Percentiles rank a stretch among this genome's conserved stretches.
These are phyloP conservation scores for Cydonia oblonga DNA, from an alignment of 331 rosid genomes.

Conservation along the genomic window DNA sequence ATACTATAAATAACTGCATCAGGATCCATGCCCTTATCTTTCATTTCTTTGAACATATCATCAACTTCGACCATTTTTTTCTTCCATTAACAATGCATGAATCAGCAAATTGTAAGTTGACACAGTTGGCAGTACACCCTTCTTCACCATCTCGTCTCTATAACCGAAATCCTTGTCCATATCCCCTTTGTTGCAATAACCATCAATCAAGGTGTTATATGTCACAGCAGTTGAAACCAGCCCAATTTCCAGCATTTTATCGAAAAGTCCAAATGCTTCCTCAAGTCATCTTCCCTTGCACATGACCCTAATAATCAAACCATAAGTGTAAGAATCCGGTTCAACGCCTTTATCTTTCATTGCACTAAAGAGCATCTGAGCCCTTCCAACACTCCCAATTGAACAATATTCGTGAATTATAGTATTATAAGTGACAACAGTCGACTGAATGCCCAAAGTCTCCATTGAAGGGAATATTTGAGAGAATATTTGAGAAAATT, in stretches of 20 bases:
- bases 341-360: constrained; percentile 49
- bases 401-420: constrained; percentile 53
- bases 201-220: constrained; percentile 69
- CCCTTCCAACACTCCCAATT: constrained; percentile 40
- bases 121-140: constrained; percentile 43
- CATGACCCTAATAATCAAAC: constrained; percentile 49
- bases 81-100: constrained; percentile 73
- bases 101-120: constrained; percentile 71
- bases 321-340: constrained; percentile 63
- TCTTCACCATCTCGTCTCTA: constrained; percentile 56
- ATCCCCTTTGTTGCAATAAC: constrained; percentile 58
- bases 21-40: constrained; percentile 41
- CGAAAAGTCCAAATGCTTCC: constrained; percentile 48
- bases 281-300: constrained; percentile 53
- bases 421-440: constrained; percentile 62
- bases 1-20: constrained; percentile 69
- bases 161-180: constrained; percentile 51
- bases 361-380: constrained; percentile 24
- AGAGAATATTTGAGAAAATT: no score
- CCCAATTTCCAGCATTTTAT: constrained; percentile 40
- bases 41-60: constrained; percentile 46
- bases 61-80: constrained; percentile 45
- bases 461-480: no score
- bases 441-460: constrained; percentile 42
- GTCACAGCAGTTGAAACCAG: constrained; percentile 53